Evolutionary conservation across 2,329 filamentous ascomycete species (phyloP).

Genomic region (Alternaria dauci): DNA sequence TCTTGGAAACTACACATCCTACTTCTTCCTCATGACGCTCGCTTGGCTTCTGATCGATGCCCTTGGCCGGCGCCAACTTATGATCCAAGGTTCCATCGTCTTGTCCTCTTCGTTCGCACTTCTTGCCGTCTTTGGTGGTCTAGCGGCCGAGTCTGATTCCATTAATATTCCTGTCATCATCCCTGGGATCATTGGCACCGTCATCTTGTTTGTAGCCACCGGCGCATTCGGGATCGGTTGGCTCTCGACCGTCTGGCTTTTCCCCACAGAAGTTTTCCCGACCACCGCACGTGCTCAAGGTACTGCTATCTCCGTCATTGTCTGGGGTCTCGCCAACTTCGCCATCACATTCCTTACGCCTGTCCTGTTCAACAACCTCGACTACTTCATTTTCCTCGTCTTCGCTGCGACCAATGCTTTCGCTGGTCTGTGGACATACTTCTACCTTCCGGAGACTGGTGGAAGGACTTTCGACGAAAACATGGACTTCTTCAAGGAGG

Average conservation of each 20-base stretch:
- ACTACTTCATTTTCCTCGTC: slow-evolving; percentile 66
- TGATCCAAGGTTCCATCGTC: slow-evolving; percentile 62
- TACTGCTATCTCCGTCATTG: slow-evolving; percentile 62
- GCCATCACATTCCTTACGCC: slow-evolving; percentile 65
- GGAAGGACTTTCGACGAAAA: slow-evolving; percentile 68
- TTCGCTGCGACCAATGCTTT: slow-evolving; percentile 64
- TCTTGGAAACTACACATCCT: slow-evolving; percentile 68
- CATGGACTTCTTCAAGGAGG: slow-evolving; percentile 65
- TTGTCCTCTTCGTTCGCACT: slow-evolving; percentile 61
- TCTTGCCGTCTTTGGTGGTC: slow-evolving; percentile 61
- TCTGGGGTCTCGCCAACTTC: slow-evolving; percentile 68
- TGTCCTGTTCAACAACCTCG: slow-evolving; percentile 66
- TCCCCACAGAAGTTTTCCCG: slow-evolving; percentile 67
- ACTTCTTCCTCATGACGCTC: slow-evolving; percentile 68
- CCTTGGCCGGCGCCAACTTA: slow-evolving; percentile 62
- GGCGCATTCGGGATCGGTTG: slow-evolving; percentile 69
- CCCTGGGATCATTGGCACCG: slow-evolving; percentile 60
- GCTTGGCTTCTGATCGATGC: slow-evolving; percentile 68
- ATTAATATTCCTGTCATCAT: slow-evolving; percentile 53
- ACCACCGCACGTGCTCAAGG: slow-evolving; percentile 64
- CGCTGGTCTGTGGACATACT: slow-evolving; percentile 64
- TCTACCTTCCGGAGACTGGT: slow-evolving; percentile 63
- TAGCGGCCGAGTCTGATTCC: slow-evolving; percentile 53
- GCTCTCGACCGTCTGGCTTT: slow-evolving; percentile 67
- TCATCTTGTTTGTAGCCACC: slow-evolving; percentile 65